Conservation (phyloP, 202 grass and related monocot genomes). For the Brachypodium distachyon region DNA sequence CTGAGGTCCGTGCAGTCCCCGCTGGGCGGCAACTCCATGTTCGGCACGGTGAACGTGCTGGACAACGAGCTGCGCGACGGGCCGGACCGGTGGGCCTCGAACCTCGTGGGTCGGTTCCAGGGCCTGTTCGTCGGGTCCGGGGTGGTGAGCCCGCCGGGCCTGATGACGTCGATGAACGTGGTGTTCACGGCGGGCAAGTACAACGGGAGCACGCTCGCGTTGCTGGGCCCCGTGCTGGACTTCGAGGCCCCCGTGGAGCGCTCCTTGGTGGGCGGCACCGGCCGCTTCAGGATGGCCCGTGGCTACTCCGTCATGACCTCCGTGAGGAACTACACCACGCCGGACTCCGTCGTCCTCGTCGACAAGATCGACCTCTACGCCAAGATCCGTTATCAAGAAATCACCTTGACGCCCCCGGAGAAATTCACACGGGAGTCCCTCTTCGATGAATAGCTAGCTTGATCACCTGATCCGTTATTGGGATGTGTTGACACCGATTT, state of each 20-base stretch:
- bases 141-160: not conserved
- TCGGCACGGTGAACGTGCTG: not conserved
- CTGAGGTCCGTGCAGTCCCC: not conserved
- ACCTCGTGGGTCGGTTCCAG: not conserved
- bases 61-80: constrained; percentile 12
- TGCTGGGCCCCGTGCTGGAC: not conserved
- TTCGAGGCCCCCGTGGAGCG: not conserved
- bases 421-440: no score
- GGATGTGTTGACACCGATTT: no score
- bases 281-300: not conserved
- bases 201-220: constrained; percentile 6
- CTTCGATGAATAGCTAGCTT: no score
- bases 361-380: constrained; percentile 4
- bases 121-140: not conserved
- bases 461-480: no score
- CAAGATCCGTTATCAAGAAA: no score
- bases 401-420: no score
- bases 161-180: not conserved
- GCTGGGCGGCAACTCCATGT: not conserved
- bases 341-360: not conserved
- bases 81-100: not conserved
- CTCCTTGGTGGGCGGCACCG: constrained; percentile 14
- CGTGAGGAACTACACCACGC: not conserved
- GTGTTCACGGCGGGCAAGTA: constrained; percentile 3
- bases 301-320: not conserved